Evolutionary conservation across 495 filamentous ascomycete genomes (phyloP).

Genomic region (Podospora conica): DNA sequence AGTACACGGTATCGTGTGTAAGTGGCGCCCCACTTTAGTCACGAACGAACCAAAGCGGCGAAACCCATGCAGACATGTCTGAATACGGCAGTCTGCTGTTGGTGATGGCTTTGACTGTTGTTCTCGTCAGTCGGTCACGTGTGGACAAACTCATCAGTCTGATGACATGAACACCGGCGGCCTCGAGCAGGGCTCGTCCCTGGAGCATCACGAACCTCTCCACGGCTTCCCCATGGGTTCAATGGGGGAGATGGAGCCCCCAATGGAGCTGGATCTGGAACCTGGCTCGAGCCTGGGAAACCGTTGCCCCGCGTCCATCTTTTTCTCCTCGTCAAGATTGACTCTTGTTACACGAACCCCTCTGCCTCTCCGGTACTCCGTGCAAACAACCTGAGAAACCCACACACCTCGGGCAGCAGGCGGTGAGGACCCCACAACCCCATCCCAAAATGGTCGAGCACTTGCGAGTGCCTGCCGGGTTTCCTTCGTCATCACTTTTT

Average conservation of each 20-base stretch:
- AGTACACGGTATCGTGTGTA: neutral
- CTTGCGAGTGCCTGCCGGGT: constrained; percentile 13
- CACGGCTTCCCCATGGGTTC: neutral
- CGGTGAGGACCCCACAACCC: constrained; percentile 4
- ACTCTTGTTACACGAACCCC: constrained; percentile 3
- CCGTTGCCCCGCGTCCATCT: neutral
- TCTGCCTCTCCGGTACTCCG: neutral
- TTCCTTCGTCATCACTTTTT: constrained; percentile 22
- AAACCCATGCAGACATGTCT: neutral
- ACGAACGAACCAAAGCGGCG: neutral
- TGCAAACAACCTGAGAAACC: constrained; percentile 15
- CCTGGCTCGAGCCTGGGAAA: neutral
- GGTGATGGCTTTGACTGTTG: neutral
- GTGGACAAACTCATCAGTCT: neutral
- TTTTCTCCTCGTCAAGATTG: too few species aligned
- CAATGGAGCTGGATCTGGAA: neutral
- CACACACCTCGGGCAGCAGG: neutral
- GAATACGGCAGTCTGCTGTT: neutral
- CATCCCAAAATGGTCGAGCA: neutral
- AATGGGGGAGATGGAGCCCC: neutral
- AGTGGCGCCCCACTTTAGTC: neutral
- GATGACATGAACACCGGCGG: neutral
- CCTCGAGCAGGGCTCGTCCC: neutral
- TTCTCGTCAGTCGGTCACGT: neutral
- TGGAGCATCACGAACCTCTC: neutral